phyloP scores from a whole-genome alignment of 2,329 filamentous ascomycete genomes.

The Arachnomyces sp. region DNA sequence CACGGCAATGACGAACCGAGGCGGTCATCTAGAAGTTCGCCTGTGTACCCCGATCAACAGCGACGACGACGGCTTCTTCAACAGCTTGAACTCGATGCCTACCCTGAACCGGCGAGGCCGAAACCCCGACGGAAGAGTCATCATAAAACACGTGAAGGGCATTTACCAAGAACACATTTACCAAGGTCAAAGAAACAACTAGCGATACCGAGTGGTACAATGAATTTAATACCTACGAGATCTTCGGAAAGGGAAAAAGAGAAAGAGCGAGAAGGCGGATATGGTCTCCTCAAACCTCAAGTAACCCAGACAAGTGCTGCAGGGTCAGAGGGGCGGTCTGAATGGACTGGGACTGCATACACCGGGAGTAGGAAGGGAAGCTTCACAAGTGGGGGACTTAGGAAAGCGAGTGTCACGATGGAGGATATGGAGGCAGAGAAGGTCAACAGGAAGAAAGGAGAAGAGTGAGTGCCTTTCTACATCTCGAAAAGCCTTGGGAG shows the following conservation, averaged over 20 bases:
- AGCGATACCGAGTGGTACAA: constrained; percentile 12
- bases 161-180: no score
- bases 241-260: constrained; percentile 17
- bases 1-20: no score
- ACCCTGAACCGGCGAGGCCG: no score
- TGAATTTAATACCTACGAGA: constrained; percentile 26
- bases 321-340: constrained; percentile 22
- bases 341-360: constrained; percentile 12
- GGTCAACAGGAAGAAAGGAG: constrained; percentile 68
- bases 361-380: constrained; percentile 14
- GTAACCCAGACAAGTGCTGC: constrained; percentile 17
- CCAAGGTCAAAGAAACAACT: no score
- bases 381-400: constrained; percentile 20
- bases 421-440: constrained; percentile 29
- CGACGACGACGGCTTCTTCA: no score
- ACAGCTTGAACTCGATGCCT: no score
- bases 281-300: constrained; percentile 22
- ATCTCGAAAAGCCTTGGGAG: background rate
- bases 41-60: no score
- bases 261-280: constrained; percentile 25
- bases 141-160: no score
- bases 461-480: constrained; percentile 54
- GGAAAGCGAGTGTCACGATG: constrained; percentile 25
- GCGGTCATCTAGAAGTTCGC: no score
- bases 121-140: no score